These are phyloP conservation scores for Aspergillus asperescens DNA, from an alignment of 495 filamentous ascomycete species.

Conservation along the genomic window DNA sequence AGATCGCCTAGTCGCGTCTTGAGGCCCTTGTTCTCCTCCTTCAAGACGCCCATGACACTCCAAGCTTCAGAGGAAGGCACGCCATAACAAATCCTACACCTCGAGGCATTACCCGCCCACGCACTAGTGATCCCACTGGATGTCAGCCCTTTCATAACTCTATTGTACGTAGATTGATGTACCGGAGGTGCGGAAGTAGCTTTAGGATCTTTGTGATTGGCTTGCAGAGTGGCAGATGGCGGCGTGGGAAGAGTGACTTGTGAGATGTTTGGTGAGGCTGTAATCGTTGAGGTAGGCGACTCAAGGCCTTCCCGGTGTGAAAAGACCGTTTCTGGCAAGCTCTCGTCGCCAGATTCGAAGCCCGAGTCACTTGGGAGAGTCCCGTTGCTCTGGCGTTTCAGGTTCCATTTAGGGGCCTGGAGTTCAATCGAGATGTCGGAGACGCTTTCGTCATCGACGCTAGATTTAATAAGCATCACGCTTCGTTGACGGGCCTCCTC, in stretches of 20 bases:
- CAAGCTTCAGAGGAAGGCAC: slow-evolving; percentile 61
- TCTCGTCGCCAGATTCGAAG: slow-evolving; percentile 53
- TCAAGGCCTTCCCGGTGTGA: slow-evolving; percentile 51
- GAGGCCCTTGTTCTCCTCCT: slow-evolving; percentile 66
- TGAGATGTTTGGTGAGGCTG: slow-evolving; percentile 36
- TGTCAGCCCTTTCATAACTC: slow-evolving; percentile 38
- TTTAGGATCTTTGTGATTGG: slow-evolving; percentile 22
- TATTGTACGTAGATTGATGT: slow-evolving; percentile 39
- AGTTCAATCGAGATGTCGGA: slow-evolving; percentile 52
- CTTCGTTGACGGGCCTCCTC: slow-evolving; percentile 44
- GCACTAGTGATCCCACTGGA: slow-evolving; percentile 35
- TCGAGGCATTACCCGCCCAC: slow-evolving; percentile 29
- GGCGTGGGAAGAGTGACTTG: slow-evolving; percentile 33
- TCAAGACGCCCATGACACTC: slow-evolving; percentile 63
- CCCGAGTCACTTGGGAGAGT: slow-evolving; percentile 50
- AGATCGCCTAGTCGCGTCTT: slow-evolving; percentile 63
- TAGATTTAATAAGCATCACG: slow-evolving; percentile 29
- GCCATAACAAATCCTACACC: slow-evolving; percentile 58
- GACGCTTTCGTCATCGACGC: slow-evolving; percentile 30
- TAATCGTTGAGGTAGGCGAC: slow-evolving; percentile 46
- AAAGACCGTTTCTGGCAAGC: slow-evolving; percentile 58
- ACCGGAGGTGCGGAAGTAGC: slow-evolving; percentile 13
- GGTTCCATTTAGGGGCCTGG: slow-evolving; percentile 43
- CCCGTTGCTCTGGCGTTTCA: slow-evolving; percentile 49
- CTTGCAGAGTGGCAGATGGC: slow-evolving; percentile 18